A percentile compares a stretch with the other conserved stretches of the same genome.
These are phyloP conservation scores for Stagonosporopsis rhizophila DNA, from an alignment of 2,329 filamentous ascomycete species.

Conservation along the genomic window DNA sequence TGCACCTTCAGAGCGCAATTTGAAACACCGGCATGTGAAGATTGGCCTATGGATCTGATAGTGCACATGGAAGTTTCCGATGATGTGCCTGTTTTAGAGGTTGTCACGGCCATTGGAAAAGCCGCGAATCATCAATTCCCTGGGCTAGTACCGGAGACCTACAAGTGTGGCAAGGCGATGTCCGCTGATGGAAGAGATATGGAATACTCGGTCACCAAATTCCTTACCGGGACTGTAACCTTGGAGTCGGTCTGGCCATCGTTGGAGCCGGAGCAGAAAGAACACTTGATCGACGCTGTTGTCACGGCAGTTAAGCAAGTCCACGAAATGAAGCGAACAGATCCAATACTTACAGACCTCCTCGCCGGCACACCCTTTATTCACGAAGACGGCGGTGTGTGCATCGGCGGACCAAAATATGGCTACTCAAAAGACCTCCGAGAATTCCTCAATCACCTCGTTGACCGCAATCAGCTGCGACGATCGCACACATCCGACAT, in stretches of 20 bases:
- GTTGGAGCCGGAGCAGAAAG: conserved; percentile 2
- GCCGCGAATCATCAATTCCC: conserved; percentile 16
- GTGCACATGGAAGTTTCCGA: conserved; percentile 9
- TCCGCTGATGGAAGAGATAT: conserved; percentile 14
- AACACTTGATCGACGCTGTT: conserved; percentile 9
- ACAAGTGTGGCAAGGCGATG: conserved; percentile 3
- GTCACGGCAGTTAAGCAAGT: conserved; percentile 11
- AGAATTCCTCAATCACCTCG: conserved; percentile 12
- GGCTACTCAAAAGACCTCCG: conserved; percentile 12
- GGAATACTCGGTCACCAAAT: conserved; percentile 8
- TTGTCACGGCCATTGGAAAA: conserved; percentile 10
- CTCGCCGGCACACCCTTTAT: conserved; percentile 11
- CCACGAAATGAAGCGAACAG: conserved; percentile 3
- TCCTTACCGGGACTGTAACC: conserved; percentile 13
- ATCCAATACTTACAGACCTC: conserved; percentile 8
- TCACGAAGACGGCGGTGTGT: conserved; percentile 2
- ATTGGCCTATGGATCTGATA: conserved; percentile 13
- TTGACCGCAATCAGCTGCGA: conserved; percentile 8
- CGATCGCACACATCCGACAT: conserved; percentile 12
- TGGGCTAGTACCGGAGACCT: conserved; percentile 12
- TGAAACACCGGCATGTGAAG: conserved; percentile 7
- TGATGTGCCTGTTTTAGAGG: conserved; percentile 8
- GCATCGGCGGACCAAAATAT: conserved; percentile 7
- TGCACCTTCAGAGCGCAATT: conserved; percentile 16
- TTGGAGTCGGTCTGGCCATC: conserved; percentile 12